Conservation (phyloP, 164 flowering plant genomes). For the Sextonia rubra region DNA sequence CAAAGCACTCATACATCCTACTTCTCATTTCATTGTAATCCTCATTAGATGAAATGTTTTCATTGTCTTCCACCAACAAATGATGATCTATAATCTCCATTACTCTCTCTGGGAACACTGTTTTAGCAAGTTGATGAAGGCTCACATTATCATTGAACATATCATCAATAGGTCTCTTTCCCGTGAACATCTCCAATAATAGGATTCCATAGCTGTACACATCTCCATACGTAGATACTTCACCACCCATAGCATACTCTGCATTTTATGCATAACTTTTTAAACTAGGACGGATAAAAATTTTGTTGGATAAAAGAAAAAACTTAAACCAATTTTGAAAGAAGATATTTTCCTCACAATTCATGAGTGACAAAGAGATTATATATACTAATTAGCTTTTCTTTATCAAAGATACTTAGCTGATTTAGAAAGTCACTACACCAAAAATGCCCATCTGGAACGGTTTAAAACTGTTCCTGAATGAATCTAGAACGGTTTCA, state of each 20-base stretch:
- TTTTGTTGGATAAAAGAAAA: too few species aligned
- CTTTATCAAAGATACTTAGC: too few species aligned
- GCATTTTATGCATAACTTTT: too few species aligned
- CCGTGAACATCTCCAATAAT: slow-evolving; percentile 16
- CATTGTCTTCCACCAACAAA: background rate
- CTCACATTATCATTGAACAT: slow-evolving; percentile 6
- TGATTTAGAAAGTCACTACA: too few species aligned
- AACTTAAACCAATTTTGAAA: too few species aligned
- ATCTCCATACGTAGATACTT: slow-evolving; percentile 18
- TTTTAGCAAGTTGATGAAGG: slow-evolving; percentile 1
- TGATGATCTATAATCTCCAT: slow-evolving; percentile 4
- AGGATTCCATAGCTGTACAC: slow-evolving; percentile 12
- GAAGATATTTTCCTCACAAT: too few species aligned
- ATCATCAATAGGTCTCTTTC: slow-evolving; percentile 10
- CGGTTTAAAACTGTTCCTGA: too few species aligned
- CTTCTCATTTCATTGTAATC: background rate
- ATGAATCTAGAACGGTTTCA: too few species aligned
- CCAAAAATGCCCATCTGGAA: too few species aligned
- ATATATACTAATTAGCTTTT: too few species aligned
- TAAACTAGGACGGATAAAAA: too few species aligned
- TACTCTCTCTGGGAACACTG: background rate
- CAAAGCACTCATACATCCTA: slow-evolving; percentile 3
- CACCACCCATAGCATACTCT: slow-evolving; percentile 29
- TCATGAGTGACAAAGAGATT: too few species aligned
- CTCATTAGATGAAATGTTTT: background rate